Evolutionary conservation across 2,329 filamentous ascomycete genomes (phyloP), one percentile per base, ranked within the genome.

Genomic region (Fusarium austroafricanum): DNA sequence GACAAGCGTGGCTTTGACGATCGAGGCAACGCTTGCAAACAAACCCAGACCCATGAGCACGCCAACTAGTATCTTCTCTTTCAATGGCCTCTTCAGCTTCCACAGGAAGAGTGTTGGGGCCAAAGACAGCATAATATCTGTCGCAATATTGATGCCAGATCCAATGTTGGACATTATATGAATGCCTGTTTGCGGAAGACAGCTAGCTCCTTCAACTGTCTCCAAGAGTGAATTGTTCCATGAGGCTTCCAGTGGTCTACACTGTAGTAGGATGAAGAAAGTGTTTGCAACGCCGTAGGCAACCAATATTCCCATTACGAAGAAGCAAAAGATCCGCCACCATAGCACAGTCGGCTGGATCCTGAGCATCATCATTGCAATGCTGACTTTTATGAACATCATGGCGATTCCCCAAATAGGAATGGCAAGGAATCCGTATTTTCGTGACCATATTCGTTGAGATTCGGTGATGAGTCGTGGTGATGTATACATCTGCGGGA

Each of bases 351-450:
- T 60, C 1, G 61, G 53, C 20, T 65, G 61, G 1, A 65, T 65
- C 6, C 60, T 28, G 5, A 43, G 42, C 53, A 65, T 65, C 61
- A 54, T 65, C 61, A 65, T 65, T 12, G 60, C 60, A 7, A 65
- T 65, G 46, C 53, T 60, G 17, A 52, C 15, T 28, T 65, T 60
- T 18, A 65, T 65, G 21, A 65, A 65, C 46, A 59, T 65, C 60
- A 65, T 65, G 1, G 60, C 53, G 14, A 65, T 60, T 0, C 61
- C 61, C 61, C 53, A 65, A 1, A 65, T 37, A 2, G 60, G 43
- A 7, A 62, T 62, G 0, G 57, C 49, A 9, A 62, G 26, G 1
- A 62, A 62, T 5, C 28, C 26, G 17, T 62, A 62, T 44, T 62
- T 49, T 15, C 42, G 42, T n/a, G 59, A 17, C 49, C 37, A 11